These are phyloP conservation scores for Xylaria longipes DNA, from an alignment of 495 filamentous ascomycete species.

Conservation along the genomic window DNA sequence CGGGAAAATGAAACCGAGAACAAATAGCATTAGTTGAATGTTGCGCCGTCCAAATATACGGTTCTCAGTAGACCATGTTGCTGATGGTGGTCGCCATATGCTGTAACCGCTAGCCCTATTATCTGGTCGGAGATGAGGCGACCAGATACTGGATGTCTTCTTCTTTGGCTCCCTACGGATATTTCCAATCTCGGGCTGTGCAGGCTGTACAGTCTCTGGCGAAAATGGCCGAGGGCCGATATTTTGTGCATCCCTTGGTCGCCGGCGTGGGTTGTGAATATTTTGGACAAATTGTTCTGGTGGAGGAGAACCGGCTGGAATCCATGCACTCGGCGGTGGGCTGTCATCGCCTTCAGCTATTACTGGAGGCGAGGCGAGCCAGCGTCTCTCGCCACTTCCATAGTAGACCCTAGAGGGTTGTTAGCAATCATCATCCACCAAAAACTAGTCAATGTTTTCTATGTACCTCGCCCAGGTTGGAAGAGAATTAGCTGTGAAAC, in stretches of 20 bases:
- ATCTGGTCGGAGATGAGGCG: slow-evolving; percentile 75
- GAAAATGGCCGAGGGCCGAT: slow-evolving; percentile 31
- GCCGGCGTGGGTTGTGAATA: slow-evolving; percentile 60
- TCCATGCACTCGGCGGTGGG: slow-evolving; percentile 47
- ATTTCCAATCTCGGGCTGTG: slow-evolving; percentile 32
- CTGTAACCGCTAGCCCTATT: slow-evolving; percentile 60
- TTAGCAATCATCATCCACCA: slow-evolving; percentile 21
- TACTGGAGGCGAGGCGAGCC: slow-evolving; percentile 49
- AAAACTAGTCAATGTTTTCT: neutral
- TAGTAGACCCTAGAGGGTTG: slow-evolving; percentile 54
- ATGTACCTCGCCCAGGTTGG: slow-evolving; percentile 68
- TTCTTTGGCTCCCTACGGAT: slow-evolving; percentile 41
- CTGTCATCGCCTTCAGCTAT: slow-evolving; percentile 51
- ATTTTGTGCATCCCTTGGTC: slow-evolving; percentile 48
- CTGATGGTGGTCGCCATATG: slow-evolving; percentile 72
- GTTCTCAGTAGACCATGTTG: slow-evolving; percentile 67
- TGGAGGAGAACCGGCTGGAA: slow-evolving; percentile 49
- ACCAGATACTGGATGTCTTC: slow-evolving; percentile 69
- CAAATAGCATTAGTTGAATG: slow-evolving; percentile 85
- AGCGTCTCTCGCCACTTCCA: slow-evolving; percentile 59
- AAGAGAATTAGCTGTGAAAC: slow-evolving; percentile 61
- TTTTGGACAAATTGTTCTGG: slow-evolving; percentile 54
- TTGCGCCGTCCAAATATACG: slow-evolving; percentile 71
- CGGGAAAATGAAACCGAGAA: slow-evolving; percentile 85
- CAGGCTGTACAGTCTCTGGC: slow-evolving; percentile 42